Conservation (phyloP, 2,329 filamentous ascomycete genomes). For the Lasiodiplodia sp. region DNA sequence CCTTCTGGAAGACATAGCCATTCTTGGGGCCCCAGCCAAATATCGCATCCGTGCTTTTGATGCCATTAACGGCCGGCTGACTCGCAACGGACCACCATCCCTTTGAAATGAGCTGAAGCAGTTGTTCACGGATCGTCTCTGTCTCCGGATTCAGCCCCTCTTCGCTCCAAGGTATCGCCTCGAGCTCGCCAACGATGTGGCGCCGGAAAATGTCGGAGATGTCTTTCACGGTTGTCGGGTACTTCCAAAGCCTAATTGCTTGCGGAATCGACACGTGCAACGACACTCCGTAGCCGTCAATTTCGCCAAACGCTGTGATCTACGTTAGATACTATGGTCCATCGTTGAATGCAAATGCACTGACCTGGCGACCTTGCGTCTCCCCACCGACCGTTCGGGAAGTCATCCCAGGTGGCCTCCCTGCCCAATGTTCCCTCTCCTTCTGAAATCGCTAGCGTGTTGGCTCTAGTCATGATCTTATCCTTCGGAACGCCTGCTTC, state of each 20-base stretch:
- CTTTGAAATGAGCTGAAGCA: constrained; percentile 78
- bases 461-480: constrained; percentile 76
- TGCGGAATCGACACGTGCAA: constrained; percentile 88
- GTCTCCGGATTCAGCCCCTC: constrained; percentile 87
- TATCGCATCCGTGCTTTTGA: constrained; percentile 75
- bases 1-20: constrained; percentile 96
- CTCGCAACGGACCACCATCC: constrained; percentile 98
- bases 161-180: constrained; percentile 92
- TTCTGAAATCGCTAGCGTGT: constrained; percentile 91
- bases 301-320: constrained; percentile 80
- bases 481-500: constrained; percentile 80
- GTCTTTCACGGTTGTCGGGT: constrained; percentile 73
- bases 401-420: constrained; percentile 98
- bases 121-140: constrained; percentile 75
- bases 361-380: constrained; percentile 79
- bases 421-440: constrained; percentile 87
- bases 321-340: neutral
- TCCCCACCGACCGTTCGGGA: constrained; percentile 94
- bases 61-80: constrained; percentile 90
- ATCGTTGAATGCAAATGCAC: constrained; percentile 6
- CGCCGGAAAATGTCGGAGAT: constrained; percentile 81
- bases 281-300: constrained; percentile 97
- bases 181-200: constrained; percentile 80
- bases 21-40: constrained; percentile 94
- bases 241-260: constrained; percentile 84